A percentile compares a stretch with the other conserved stretches of the same genome.
phyloP scores from a whole-genome alignment of 2,329 filamentous ascomycete species.

The Didymella segeticola region DNA sequence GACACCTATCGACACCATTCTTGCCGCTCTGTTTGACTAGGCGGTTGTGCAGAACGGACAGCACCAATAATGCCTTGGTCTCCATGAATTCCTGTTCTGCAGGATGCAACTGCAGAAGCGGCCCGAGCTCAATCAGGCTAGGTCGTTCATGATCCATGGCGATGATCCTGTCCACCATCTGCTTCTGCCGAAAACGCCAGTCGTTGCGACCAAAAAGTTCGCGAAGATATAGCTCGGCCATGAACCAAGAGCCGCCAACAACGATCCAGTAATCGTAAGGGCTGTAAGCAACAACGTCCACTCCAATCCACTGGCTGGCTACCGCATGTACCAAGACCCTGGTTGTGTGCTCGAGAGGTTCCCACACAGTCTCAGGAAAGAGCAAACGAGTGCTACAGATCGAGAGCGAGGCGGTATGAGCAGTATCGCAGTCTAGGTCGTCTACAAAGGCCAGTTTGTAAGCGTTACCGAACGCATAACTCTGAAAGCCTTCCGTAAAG shows the following conservation, averaged over 20 bases:
- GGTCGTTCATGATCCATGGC: conserved; percentile 82
- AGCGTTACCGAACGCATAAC: conserved; percentile 82
- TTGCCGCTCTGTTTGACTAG: conserved; percentile 88
- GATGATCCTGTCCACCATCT: conserved; percentile 80
- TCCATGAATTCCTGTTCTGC: conserved; percentile 91
- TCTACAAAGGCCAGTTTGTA: conserved; percentile 96
- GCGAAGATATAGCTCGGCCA: conserved; percentile 92
- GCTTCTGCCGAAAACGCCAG: conserved; percentile 88
- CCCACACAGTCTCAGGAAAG: conserved; percentile 83
- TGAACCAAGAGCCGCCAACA: conserved; percentile 89
- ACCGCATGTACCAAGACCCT: conserved; percentile 82
- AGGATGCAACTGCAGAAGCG: conserved; percentile 76
- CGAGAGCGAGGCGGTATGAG: conserved; percentile 81
- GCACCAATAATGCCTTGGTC: conserved; percentile 86
- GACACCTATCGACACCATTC: conserved; percentile 81
- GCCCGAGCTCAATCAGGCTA: conserved; percentile 80
- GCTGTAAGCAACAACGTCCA: conserved; percentile 86
- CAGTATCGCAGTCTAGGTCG: conserved; percentile 77
- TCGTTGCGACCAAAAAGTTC: conserved; percentile 93
- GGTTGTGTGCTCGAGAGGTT: conserved; percentile 82
- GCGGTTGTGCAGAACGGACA: conserved; percentile 92
- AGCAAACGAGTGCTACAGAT: conserved; percentile 87
- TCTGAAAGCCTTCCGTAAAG: conserved; percentile 85
- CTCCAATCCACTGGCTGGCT: conserved; percentile 91
- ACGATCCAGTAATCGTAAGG: conserved; percentile 86